phyloP scores from a whole-genome alignment of 768 basidiomycete species.

The Chalciporus chontae region DNA sequence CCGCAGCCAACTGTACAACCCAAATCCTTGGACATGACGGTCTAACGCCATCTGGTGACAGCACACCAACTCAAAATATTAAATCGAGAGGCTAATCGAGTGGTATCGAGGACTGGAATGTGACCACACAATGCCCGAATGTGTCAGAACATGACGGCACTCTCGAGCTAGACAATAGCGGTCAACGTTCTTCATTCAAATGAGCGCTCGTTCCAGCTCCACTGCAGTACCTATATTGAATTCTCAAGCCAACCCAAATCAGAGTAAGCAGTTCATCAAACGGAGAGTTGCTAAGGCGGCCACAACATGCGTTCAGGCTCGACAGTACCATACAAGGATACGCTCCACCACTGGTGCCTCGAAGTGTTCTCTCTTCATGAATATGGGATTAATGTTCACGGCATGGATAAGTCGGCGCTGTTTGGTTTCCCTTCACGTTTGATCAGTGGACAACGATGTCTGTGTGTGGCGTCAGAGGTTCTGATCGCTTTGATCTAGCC shows the following conservation, averaged over 20 bases:
- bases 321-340: background rate
- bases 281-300: background rate
- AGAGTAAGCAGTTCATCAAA: conserved; percentile 4
- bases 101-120: background rate
- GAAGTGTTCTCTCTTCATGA: background rate
- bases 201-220: background rate
- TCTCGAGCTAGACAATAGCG: no score
- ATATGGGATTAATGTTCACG: conserved; percentile 11
- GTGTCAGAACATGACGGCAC: background rate
- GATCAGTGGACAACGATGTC: conserved; percentile 10
- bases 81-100: background rate
- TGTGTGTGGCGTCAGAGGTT: background rate
- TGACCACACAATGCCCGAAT: background rate
- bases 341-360: background rate
- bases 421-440: conserved; percentile 13
- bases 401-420: conserved; percentile 24
- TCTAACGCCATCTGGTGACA: background rate
- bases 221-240: background rate
- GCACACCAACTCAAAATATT: background rate
- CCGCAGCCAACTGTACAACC: no score
- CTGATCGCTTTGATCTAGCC: background rate
- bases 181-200: background rate
- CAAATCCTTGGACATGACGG: background rate
- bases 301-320: background rate
- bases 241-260: background rate